Conservation (phyloP, 1,284 basidiomycete genomes). For the Leucoagaricus sp. region DNA sequence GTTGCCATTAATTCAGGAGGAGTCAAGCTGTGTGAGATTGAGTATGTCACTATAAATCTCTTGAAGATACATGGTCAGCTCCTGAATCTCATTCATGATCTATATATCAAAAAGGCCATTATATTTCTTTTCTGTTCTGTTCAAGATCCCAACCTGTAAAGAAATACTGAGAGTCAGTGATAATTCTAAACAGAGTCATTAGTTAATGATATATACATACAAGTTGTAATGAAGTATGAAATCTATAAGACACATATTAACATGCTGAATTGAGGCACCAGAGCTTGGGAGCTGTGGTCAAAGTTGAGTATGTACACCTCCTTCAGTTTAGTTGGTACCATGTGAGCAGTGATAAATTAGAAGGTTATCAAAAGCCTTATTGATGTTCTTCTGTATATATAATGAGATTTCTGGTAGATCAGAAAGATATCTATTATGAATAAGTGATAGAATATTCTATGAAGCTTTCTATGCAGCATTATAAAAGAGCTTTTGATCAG, state of each 20-base stretch:
- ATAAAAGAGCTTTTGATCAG: neutral
- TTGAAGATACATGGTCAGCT: conserved; percentile 11
- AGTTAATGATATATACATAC: neutral
- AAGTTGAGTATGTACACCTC: conserved; percentile 23
- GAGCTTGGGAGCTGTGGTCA: conserved; percentile 19
- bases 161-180: neutral
- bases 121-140: conserved; percentile 20
- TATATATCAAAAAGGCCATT: conserved; percentile 21
- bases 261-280: conserved; percentile 22
- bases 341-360: conserved; percentile 27
- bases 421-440: neutral
- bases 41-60: neutral
- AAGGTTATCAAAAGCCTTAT: conserved; percentile 33
- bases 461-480: neutral
- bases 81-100: conserved; percentile 21
- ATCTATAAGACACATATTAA: neutral
- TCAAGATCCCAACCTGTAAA: conserved; percentile 18
- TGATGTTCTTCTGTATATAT: conserved; percentile 14
- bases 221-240: neutral
- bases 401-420: neutral
- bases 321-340: conserved; percentile 23
- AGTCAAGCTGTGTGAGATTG: neutral
- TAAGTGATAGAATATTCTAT: neutral
- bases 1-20: neutral
- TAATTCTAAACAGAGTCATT: neutral